These are phyloP conservation scores for Suillus tomentosus DNA, from an alignment of 768 basidiomycete genomes.

Conservation along the genomic window DNA sequence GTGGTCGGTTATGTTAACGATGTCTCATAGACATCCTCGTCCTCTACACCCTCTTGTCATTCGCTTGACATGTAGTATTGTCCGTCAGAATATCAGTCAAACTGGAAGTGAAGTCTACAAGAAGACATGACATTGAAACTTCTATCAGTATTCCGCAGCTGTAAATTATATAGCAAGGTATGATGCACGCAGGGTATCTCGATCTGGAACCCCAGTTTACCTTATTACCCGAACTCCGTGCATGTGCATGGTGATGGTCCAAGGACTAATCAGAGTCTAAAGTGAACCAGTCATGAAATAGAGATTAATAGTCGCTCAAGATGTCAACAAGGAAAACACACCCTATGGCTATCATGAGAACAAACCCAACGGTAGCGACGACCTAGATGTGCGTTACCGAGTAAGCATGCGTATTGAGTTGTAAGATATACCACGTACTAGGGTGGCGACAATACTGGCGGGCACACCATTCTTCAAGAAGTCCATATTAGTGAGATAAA, in stretches of 20 bases:
- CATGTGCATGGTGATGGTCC: neutral
- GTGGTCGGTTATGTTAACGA: neutral
- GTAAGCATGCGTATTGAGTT: neutral
- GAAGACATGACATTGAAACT: neutral
- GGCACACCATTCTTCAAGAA: conserved; percentile 95
- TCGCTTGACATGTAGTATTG: neutral
- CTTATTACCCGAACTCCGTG: neutral
- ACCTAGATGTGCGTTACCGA: conserved; percentile 49
- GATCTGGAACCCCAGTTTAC: neutral
- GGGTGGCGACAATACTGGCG: conserved; percentile 85
- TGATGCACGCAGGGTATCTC: conserved; percentile 1
- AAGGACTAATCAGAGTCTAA: neutral
- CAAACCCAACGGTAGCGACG: conserved; percentile 82
- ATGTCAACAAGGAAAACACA: conserved; percentile 37
- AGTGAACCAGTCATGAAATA: neutral
- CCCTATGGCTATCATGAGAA: conserved; percentile 74
- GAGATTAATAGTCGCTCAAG: neutral
- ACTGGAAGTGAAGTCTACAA: too few species aligned
- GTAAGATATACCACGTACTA: conserved; percentile 48
- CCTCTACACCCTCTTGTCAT: neutral
- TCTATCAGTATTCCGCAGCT: neutral
- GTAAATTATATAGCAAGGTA: conserved; percentile 3
- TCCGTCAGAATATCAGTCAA: neutral
- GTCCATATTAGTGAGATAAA: conserved; percentile 83
- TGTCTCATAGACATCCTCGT: neutral